A percentile compares a stretch with the other conserved stretches of the same genome.
Conservation (phyloP, 768 basidiomycete genomes). For the Scleroderma bovista region DNA sequence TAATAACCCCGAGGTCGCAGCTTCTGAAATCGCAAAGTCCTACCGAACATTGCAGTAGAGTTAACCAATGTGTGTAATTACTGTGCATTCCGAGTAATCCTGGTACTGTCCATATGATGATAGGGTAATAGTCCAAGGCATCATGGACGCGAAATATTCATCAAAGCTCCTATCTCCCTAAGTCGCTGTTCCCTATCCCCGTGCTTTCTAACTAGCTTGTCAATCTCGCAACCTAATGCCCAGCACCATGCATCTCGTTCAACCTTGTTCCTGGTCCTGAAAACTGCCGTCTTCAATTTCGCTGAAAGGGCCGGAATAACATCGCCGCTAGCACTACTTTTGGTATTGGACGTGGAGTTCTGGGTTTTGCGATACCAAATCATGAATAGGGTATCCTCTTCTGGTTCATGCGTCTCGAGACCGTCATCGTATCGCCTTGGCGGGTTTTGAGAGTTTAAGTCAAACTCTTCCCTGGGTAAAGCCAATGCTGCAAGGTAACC, state of each 20-base stretch:
- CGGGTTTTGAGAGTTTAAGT: slow-evolving; percentile 42
- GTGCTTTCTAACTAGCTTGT: slow-evolving; percentile 63
- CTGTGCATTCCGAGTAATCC: too few species aligned
- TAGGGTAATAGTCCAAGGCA: too few species aligned
- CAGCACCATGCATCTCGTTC: slow-evolving; percentile 96
- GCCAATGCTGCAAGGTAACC: slow-evolving; percentile 73
- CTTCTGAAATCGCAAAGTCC: neutral
- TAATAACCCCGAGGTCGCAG: too few species aligned
- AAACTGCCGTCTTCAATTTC: slow-evolving; percentile 58
- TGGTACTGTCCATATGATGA: too few species aligned
- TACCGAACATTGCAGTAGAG: neutral
- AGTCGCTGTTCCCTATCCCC: slow-evolving; percentile 59
- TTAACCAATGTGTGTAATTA: neutral
- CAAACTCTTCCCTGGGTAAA: slow-evolving; percentile 60
- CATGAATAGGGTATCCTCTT: slow-evolving; percentile 85
- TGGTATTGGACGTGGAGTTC: neutral
- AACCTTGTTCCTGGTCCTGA: slow-evolving; percentile 73
- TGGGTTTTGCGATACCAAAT: slow-evolving; percentile 57
- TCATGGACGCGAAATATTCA: slow-evolving; percentile 26
- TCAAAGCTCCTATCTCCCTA: slow-evolving; percentile 58
- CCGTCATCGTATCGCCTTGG: slow-evolving; percentile 87
- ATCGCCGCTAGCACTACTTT: slow-evolving; percentile 9
- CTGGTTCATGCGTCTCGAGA: slow-evolving; percentile 78
- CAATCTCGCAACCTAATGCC: slow-evolving; percentile 88
- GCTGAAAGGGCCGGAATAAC: slow-evolving; percentile 48